Evolutionary conservation across 2,329 filamentous ascomycete species (phyloP).

Genomic region (Aspergillus candidus): DNA sequence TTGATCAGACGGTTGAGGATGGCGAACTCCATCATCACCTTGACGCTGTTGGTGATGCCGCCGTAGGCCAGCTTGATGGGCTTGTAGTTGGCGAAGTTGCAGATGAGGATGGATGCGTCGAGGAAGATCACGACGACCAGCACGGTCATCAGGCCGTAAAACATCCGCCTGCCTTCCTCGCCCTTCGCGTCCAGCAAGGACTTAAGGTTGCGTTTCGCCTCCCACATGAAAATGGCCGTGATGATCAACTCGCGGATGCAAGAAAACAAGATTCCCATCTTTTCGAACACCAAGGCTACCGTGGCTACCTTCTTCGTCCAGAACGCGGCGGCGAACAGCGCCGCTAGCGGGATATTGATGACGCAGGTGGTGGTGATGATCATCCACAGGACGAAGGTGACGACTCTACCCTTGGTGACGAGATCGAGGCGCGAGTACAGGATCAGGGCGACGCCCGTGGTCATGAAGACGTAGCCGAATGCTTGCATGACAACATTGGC

Average conservation of each 20-base stretch:
- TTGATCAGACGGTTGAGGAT: slow-evolving; percentile 35
- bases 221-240: slow-evolving; percentile 46
- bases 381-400: slow-evolving; percentile 35
- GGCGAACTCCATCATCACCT: slow-evolving; percentile 31
- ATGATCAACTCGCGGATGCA: slow-evolving; percentile 48
- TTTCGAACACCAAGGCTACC: slow-evolving; percentile 34
- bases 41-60: slow-evolving; percentile 38
- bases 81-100: slow-evolving; percentile 31
- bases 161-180: slow-evolving; percentile 30
- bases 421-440: slow-evolving; percentile 44
- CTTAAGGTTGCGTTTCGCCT: slow-evolving; percentile 35
- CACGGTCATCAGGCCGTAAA: slow-evolving; percentile 40
- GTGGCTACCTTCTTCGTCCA: too few species aligned
- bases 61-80: slow-evolving; percentile 34
- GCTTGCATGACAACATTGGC: slow-evolving; percentile 3
- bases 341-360: slow-evolving; percentile 31
- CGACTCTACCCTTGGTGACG: slow-evolving; percentile 28
- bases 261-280: slow-evolving; percentile 46
- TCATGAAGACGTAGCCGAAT: slow-evolving; percentile 35
- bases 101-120: slow-evolving; percentile 29
- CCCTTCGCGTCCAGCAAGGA: slow-evolving; percentile 40
- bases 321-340: slow-evolving; percentile 27
- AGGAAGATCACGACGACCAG: slow-evolving; percentile 38
- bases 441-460: slow-evolving; percentile 37
- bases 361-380: slow-evolving; percentile 34